Evolutionary conservation across 1,284 basidiomycete species (phyloP).

Genomic region (Melampsora larici-populina): DNA sequence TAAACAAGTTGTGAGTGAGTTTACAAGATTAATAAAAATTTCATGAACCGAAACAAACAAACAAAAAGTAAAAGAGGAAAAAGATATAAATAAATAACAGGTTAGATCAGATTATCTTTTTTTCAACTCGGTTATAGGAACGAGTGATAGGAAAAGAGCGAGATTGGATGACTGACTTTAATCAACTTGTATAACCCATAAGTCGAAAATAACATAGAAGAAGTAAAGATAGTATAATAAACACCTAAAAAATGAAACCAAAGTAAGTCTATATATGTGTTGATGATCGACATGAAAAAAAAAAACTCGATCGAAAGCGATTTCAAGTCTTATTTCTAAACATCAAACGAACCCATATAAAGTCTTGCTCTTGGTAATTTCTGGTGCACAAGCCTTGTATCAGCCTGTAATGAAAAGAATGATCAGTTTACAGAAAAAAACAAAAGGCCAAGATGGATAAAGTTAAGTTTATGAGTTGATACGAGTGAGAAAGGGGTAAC

Average conservation of each 20-base stretch:
- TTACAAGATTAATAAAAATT: too few relatives aligned
- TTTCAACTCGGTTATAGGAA: too few relatives aligned
- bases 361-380: slow-evolving; percentile 49
- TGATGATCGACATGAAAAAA: background rate
- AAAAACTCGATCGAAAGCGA: background rate
- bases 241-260: background rate
- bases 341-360: slow-evolving; percentile 48
- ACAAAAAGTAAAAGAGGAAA: too few relatives aligned
- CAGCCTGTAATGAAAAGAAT: slow-evolving; percentile 39
- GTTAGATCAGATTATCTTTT: too few relatives aligned
- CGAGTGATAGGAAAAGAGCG: too few relatives aligned
- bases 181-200: slow-evolving; percentile 35
- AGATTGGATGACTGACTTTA: slow-evolving; percentile 14
- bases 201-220: slow-evolving; percentile 33
- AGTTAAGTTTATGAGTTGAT: background rate
- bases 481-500: background rate
- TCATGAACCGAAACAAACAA: too few relatives aligned
- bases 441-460: background rate
- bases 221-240: slow-evolving; percentile 36
- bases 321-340: background rate
- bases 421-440: background rate
- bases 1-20: too few relatives aligned
- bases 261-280: background rate
- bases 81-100: too few relatives aligned
- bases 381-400: slow-evolving; percentile 48